Evolutionary conservation across 1,284 basidiomycete genomes (phyloP).

Genomic region (Sparassis latifolia): DNA sequence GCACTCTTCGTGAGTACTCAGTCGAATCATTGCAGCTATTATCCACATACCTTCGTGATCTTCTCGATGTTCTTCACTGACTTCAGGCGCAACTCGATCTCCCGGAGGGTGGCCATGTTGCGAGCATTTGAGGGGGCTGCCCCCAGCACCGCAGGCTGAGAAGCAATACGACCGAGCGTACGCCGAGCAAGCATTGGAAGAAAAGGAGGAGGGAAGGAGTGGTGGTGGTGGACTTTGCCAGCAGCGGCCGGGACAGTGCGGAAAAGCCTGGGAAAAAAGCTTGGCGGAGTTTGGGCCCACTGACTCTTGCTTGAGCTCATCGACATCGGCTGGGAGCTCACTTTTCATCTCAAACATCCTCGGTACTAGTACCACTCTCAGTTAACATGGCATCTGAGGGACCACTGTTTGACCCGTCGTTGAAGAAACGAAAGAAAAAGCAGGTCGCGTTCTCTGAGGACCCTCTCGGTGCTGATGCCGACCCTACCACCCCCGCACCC

Average conservation of each 20-base stretch:
- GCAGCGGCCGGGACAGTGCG: conserved; percentile 10
- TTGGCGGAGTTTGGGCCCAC: conserved; percentile 10
- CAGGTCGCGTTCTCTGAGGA: conserved; percentile 78
- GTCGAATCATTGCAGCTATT: background rate
- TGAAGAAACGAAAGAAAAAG: conserved; percentile 86
- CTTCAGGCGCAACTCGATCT: conserved; percentile 96
- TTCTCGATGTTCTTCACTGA: conserved; percentile 98
- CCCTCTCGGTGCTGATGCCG: conserved; percentile 75
- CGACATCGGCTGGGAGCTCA: conserved; percentile 9
- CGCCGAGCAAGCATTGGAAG: conserved; percentile 53
- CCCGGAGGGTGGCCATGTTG: conserved; percentile 95
- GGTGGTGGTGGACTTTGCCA: conserved; percentile 7
- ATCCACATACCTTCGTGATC: conserved; percentile 81
- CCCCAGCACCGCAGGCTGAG: conserved; percentile 50
- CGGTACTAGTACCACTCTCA: conserved; percentile 14
- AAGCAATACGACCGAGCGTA: conserved; percentile 56
- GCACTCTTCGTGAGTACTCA: conserved; percentile 3
- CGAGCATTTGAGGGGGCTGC: conserved; percentile 62
- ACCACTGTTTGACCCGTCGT: conserved; percentile 75
- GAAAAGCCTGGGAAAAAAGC: conserved; percentile 15
- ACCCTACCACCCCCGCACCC: conserved; percentile 71
- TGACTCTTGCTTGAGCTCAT: conserved; percentile 9
- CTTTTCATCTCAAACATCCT: conserved; percentile 3
- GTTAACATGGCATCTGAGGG: conserved; percentile 52
- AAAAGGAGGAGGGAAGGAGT: conserved; percentile 22